Evolutionary conservation across 2,329 filamentous ascomycete species (phyloP), one percentile per base, ranked within the genome.

Genomic region (Ophiocordyceps polyrhachis-furcata): DNA sequence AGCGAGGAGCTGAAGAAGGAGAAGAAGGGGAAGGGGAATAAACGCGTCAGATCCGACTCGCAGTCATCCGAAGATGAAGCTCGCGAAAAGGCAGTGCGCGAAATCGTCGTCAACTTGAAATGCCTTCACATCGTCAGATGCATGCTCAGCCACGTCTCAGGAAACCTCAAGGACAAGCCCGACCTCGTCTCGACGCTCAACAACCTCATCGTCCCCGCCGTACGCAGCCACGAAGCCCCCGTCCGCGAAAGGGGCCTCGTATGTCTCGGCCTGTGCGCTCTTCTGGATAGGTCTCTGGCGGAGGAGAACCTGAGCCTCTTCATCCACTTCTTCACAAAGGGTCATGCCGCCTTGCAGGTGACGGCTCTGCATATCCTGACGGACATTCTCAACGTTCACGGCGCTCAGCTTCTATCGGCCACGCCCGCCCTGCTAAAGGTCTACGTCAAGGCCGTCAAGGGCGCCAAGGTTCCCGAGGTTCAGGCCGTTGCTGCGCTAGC

Each of bases 41-140:
- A n/a, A n/a, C 32, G 32, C 32, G 2, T 17, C 6, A 9, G 32
- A 37, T 37, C 32, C 11, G 32, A 37, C 15, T 37, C 32, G 6
- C 32, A 37, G 9, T 37, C 32, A 3, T 37, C 32, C 43, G 77
- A 81, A 46, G 81, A 83, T 52, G 76, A 80, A 49, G 74, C 76
- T 11, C 71, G 76, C 52, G 71, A 74, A 42, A 93, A 88, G 64
- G 85, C 83, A 1, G 77, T 95, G 51, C 80, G 77, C 51, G 87
- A 95, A 63, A 91, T 95, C 57, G 79, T 95, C 68, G 83, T 96
- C 60, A 96, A 96, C 67, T 88, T 95, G 76, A 96, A 96, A 65
- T 96, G 91, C 61, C 71, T 98, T 49, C 84, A 95, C 58, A 95
- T 98, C 52, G 88, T 93, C 23, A 86, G 95, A 61, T 96, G 87